Base-by-base conservation (phyloP, 805 yeast genomes). In the Wickerhamomyces ciferrii region DNA sequence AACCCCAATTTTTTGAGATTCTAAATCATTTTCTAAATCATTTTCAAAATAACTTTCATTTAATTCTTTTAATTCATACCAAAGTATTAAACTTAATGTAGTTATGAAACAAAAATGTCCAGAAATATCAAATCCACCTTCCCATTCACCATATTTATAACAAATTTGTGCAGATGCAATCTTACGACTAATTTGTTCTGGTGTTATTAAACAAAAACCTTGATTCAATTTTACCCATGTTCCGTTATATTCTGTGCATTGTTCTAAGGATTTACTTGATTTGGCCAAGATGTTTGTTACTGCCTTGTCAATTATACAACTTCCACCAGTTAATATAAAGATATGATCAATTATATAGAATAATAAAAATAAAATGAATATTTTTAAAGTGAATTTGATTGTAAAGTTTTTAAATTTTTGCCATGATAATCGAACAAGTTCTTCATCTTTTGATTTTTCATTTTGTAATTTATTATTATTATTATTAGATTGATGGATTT, bases 71-170 rank as follows among this genome's bases (percentile, higher is more conserved):
- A 70, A 41, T 47, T 71, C 75, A 25, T 56, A 46, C 67, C 71
- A 67, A 0, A 75, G 47, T 10, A 75, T 59, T 48, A 75, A 51
- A 49, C 79, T 72, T 15, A 72, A 53, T 6, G 72, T 72, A 1
- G 67, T 56, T 2, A 77, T 46, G 44, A 76, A 68, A 51, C 75
- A 75, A 43, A 68, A 71, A 55, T 78, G 84, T 1, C 83, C 82
- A 36, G 80, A 74, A 5, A 72, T 61, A 53, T 78, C 83, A 53
- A 78, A 78, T 10, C 79, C 79, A 48, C 70, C 69, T 5, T 55
- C 54, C 82, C 83, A 78, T 15, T 51, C 42, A 2, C 74, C 77
- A 20, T 58, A 49, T 9, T 40, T 27, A 23, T 60, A 53, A 47
- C 74, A 70, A 4, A 38, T 43, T 40, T 62, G 65, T 1, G 72